Evolutionary conservation across 768 basidiomycete genomes (phyloP).

Genomic region (Gloeostereum incarnatum): DNA sequence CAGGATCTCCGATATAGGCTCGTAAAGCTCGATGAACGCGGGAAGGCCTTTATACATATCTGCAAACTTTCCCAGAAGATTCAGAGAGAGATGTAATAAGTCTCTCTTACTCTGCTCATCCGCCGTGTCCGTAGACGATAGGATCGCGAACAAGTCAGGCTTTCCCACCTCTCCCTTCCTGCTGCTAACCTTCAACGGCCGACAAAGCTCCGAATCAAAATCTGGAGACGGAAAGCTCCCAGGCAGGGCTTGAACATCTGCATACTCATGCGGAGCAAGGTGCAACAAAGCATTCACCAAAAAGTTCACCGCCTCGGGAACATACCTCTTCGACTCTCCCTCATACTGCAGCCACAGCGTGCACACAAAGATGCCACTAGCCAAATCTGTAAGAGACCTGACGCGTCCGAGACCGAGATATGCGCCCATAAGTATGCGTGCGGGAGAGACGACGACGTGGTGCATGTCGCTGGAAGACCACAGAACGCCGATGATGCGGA

Average conservation of each 20-base stretch:
- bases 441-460: slow-evolving; percentile 81
- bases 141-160: slow-evolving; percentile 37
- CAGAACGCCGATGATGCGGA: slow-evolving; percentile 69
- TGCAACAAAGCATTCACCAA: slow-evolving; percentile 60
- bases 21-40: slow-evolving; percentile 80
- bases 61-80: slow-evolving; percentile 58
- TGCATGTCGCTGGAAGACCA: slow-evolving; percentile 96
- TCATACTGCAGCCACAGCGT: slow-evolving; percentile 84
- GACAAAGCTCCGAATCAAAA: slow-evolving; percentile 41
- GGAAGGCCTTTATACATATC: slow-evolving; percentile 71
- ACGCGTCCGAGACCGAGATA: slow-evolving; percentile 84
- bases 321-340: slow-evolving; percentile 69
- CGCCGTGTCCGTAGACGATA: slow-evolving; percentile 20
- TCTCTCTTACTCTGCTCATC: slow-evolving; percentile 67
- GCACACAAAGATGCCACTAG: slow-evolving; percentile 84
- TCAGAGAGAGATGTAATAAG: slow-evolving; percentile 51
- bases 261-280: slow-evolving; percentile 57
- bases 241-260: slow-evolving; percentile 39
- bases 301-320: slow-evolving; percentile 89
- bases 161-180: slow-evolving; percentile 29
- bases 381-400: slow-evolving; percentile 62
- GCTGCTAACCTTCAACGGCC: slow-evolving; percentile 25
- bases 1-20: slow-evolving; percentile 57
- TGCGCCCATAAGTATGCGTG: slow-evolving; percentile 82
- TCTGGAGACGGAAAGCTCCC: slow-evolving; percentile 69